phyloP scores from a whole-genome alignment of 2,329 filamentous ascomycete genomes.

The Cercospora citrullina region DNA sequence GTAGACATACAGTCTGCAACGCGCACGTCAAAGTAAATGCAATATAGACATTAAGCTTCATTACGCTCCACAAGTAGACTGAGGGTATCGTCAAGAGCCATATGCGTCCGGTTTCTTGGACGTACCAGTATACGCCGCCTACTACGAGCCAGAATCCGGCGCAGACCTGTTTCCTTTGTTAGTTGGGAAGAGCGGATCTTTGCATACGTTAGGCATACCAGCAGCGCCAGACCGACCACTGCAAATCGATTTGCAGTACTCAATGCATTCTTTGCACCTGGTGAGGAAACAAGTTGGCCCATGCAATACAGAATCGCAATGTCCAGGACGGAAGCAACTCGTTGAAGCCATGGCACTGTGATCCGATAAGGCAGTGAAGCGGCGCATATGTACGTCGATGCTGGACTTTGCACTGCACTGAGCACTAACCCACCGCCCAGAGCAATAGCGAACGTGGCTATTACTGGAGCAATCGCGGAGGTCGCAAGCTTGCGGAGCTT shows the following conservation, averaged over 20 bases:
- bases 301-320: constrained; percentile 42
- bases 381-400: constrained; percentile 54
- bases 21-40: constrained; percentile 33
- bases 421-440: constrained; percentile 43
- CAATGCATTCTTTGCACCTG: constrained; percentile 22
- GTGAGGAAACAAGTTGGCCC: constrained; percentile 26
- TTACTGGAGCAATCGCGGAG: constrained; percentile 40
- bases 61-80: constrained; percentile 42
- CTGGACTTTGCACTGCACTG: constrained; percentile 39
- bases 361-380: constrained; percentile 39
- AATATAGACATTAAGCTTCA: constrained; percentile 33
- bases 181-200: neutral
- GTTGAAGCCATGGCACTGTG: constrained; percentile 42
- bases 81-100: constrained; percentile 43
- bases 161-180: constrained; percentile 30
- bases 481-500: constrained; percentile 36
- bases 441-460: constrained; percentile 42
- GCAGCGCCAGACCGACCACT: constrained; percentile 32
- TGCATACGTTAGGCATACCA: constrained; percentile 16
- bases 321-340: constrained; percentile 45
- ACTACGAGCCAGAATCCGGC: constrained; percentile 41
- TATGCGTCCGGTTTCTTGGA: constrained; percentile 41
- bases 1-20: constrained; percentile 30
- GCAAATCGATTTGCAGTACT: constrained; percentile 24
- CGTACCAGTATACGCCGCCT: constrained; percentile 40